Conservation (phyloP, 2,329 filamentous ascomycete genomes). For the Chaetothyriales sp. region DNA sequence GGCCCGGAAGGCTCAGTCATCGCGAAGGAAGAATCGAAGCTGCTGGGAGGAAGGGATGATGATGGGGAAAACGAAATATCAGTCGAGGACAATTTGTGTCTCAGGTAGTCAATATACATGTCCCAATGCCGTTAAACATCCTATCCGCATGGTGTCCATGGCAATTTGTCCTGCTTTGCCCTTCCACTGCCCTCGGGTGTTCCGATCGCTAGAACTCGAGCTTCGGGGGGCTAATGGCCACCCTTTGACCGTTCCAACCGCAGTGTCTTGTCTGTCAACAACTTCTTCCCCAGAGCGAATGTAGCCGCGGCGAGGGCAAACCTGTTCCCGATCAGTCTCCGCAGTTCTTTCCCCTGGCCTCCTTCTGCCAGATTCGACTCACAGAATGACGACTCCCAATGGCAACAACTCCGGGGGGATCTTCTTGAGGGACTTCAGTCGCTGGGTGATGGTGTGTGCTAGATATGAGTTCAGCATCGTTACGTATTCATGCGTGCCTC, state of each 20-base stretch:
- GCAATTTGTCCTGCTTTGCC: background rate
- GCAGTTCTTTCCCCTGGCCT: background rate
- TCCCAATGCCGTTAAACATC: background rate
- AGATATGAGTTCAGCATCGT: slow-evolving; percentile 16
- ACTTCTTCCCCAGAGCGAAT: slow-evolving; percentile 72
- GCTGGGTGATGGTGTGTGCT: slow-evolving; percentile 97
- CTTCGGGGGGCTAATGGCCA: background rate
- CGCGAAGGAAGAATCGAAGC: background rate
- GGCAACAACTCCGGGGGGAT: slow-evolving; percentile 90
- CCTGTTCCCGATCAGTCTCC: slow-evolving; percentile 21
- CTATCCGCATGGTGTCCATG: background rate
- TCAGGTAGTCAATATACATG: background rate
- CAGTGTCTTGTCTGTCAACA: slow-evolving; percentile 80
- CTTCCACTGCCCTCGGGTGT: background rate
- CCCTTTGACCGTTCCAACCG: slow-evolving; percentile 49
- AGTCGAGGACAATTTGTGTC: background rate
- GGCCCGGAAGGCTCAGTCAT: background rate
- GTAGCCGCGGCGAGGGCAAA: slow-evolving; percentile 58
- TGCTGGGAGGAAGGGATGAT: background rate
- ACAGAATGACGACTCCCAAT: slow-evolving; percentile 76
- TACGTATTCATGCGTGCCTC: background rate
- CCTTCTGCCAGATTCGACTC: slow-evolving; percentile 31
- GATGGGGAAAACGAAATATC: background rate
- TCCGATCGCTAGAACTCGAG: background rate
- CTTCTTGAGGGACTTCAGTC: slow-evolving; percentile 73